These are phyloP conservation scores for Yamadazyma friedrichii DNA, from an alignment of 1,139 yeast species.

Conservation along the genomic window DNA sequence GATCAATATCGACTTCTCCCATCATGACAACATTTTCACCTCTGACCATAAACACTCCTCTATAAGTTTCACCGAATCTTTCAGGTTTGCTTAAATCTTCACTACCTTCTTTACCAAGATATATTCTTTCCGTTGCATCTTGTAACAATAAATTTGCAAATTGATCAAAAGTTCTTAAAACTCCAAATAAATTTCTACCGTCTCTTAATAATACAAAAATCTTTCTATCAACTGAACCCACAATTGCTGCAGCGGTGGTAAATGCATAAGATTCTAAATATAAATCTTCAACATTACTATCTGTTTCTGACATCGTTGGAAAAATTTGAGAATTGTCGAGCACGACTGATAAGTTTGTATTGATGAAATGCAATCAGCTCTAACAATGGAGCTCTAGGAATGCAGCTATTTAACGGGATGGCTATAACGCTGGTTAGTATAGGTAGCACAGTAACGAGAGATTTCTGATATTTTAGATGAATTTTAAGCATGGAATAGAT, in stretches of 20 bases:
- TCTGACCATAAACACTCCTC: conserved; percentile 86
- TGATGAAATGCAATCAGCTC: not conserved
- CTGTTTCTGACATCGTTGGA: conserved; percentile 10
- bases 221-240: conserved; percentile 89
- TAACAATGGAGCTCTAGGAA: not conserved
- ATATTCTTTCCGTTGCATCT: conserved; percentile 85
- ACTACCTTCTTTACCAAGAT: conserved; percentile 36
- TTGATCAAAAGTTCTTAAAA: conserved; percentile 92
- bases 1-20: conserved; percentile 91
- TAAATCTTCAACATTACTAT: conserved; percentile 43
- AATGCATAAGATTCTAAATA: conserved; percentile 75
- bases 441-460: no score
- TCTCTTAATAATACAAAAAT: conserved; percentile 86
- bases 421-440: no score
- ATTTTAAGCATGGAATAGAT: not conserved
- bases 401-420: no score
- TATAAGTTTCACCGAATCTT: conserved; percentile 68
- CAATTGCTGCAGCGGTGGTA: conserved; percentile 95
- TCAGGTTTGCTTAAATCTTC: conserved; percentile 29
- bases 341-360: not conserved
- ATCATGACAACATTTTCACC: conserved; percentile 97
- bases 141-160: conserved; percentile 91
- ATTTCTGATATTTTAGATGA: not conserved
- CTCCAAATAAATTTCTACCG: conserved; percentile 86
- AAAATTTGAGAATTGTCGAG: conserved; percentile 4